Conservation (phyloP, 495 filamentous ascomycete genomes). For the Xanthoparmelia taractica region DNA sequence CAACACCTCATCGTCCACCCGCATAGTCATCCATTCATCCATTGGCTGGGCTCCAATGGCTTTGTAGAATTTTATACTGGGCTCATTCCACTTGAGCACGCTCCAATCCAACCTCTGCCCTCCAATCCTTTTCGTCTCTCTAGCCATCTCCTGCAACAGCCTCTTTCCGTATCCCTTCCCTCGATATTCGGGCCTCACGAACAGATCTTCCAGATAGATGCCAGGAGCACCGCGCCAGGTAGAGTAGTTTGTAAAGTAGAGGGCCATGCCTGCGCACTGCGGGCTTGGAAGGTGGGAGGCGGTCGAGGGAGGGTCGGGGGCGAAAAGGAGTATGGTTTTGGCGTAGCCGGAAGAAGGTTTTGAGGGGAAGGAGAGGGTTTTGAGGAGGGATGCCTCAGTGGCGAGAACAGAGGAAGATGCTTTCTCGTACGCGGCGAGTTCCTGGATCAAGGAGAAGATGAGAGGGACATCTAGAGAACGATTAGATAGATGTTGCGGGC, state of each 20-base stretch:
- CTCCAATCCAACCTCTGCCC: constrained; percentile 85
- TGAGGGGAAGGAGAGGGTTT: constrained; percentile 69
- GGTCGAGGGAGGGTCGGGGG: constrained; percentile 32
- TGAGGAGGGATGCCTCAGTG: constrained; percentile 61
- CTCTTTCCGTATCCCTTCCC: constrained; percentile 71
- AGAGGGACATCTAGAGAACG: constrained; percentile 63
- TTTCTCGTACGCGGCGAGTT: constrained; percentile 81
- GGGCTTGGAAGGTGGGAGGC: constrained; percentile 12
- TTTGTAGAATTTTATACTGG: constrained; percentile 78
- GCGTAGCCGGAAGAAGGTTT: constrained; percentile 36
- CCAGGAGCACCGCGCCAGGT: constrained; percentile 84
- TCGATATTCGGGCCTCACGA: constrained; percentile 62
- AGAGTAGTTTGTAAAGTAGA: constrained; percentile 67
- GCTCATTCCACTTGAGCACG: constrained; percentile 85
- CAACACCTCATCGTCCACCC: constrained; percentile 62
- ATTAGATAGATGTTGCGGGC: constrained; percentile 6
- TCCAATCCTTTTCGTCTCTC: constrained; percentile 56
- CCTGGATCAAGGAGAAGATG: constrained; percentile 77
- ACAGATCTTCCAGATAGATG: constrained; percentile 92
- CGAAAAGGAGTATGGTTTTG: constrained; percentile 32
- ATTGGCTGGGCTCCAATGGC: constrained; percentile 69
- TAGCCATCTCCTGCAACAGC: constrained; percentile 67
- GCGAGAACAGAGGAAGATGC: constrained; percentile 64
- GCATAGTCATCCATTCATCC: constrained; percentile 88
- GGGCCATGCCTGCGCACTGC: constrained; percentile 51